phyloP scores from a whole-genome alignment of 352 stramenopile species.

The Phytopythium kandeliae region DNA sequence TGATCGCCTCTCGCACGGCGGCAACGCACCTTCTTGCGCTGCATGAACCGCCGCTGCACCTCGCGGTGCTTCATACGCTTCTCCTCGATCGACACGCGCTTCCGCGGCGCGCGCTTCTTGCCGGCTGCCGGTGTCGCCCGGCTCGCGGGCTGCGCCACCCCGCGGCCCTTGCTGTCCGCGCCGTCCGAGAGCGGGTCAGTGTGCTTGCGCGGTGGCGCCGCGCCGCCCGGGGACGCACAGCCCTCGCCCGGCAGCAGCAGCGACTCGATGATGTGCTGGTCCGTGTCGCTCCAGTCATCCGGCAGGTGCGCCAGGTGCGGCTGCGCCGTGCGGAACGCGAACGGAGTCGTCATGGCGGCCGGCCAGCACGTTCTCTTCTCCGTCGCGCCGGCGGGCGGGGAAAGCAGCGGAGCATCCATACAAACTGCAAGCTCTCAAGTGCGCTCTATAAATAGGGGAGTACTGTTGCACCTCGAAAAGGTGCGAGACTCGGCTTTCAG shows the following conservation, averaged over 20 bases:
- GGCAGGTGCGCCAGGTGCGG: constrained; percentile 16
- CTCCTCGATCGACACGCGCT: constrained; percentile 26
- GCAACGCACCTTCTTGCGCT: constrained; percentile 44
- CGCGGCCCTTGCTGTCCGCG: not conserved
- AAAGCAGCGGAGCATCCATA: too few species aligned
- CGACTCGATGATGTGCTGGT: constrained; percentile 44
- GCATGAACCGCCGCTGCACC: constrained; percentile 46
- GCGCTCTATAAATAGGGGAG: too few species aligned
- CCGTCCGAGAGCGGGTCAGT: not conserved
- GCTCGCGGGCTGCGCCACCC: not conserved
- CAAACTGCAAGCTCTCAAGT: too few species aligned
- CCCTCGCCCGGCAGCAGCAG: constrained; percentile 18
- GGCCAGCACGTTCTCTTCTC: too few species aligned
- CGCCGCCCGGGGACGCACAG: not conserved
- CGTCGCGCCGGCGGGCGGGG: too few species aligned
- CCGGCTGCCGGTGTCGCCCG: not conserved
- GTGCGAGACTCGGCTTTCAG: too few species aligned
- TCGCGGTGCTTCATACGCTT: constrained; percentile 46
- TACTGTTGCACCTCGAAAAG: too few species aligned
- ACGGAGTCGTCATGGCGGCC: constrained; percentile 11
- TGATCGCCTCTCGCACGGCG: too few species aligned
- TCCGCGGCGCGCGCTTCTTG: constrained; percentile 17
- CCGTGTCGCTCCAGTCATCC: constrained; percentile 32
- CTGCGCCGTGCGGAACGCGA: constrained; percentile 1
- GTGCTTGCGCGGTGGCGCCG: not conserved